Evolutionary conservation across 1,284 basidiomycete species (phyloP).

Genomic region (Irpex sp.): DNA sequence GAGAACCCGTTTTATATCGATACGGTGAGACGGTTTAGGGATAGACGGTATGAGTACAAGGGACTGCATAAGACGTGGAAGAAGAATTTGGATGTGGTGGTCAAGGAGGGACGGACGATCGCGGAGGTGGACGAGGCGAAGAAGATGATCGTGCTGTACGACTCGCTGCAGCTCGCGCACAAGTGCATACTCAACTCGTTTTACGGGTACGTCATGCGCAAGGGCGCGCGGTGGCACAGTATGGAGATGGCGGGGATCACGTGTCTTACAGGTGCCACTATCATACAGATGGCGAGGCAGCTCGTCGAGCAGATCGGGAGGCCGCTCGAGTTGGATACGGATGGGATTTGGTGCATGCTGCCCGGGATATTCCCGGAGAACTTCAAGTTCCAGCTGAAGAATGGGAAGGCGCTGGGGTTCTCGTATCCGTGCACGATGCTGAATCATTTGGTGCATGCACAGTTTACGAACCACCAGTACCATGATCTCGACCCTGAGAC

Average conservation of each 20-base stretch:
- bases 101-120: slow-evolving; percentile 66
- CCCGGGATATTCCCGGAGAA: slow-evolving; percentile 98
- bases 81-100: slow-evolving; percentile 88
- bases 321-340: slow-evolving; percentile 96
- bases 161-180: slow-evolving; percentile 99
- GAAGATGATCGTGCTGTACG: slow-evolving; percentile 99
- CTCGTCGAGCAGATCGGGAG: slow-evolving; percentile 97
- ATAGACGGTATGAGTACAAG: slow-evolving; percentile 99
- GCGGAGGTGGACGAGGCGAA: slow-evolving; percentile 94
- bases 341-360: slow-evolving; percentile 99
- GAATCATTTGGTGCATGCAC: slow-evolving; percentile 94
- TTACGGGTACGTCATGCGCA: slow-evolving; percentile 99
- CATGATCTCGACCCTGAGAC: slow-evolving; percentile 87
- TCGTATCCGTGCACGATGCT: slow-evolving; percentile 99
- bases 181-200: slow-evolving; percentile 99
- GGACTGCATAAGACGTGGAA: slow-evolving; percentile 99
- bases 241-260: slow-evolving; percentile 99
- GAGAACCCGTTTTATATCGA: slow-evolving; percentile 99
- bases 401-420: slow-evolving; percentile 86
- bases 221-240: slow-evolving; percentile 98
- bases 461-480: slow-evolving; percentile 98
- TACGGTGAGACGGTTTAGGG: slow-evolving; percentile 95
- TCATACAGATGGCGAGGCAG: slow-evolving; percentile 99
- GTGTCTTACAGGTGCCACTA: slow-evolving; percentile 96
- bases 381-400: slow-evolving; percentile 90